Evolutionary conservation across 2,329 filamentous ascomycete genomes (phyloP), one percentile per base, ranked within the genome.

Genomic region (Sclerotinia minor): DNA sequence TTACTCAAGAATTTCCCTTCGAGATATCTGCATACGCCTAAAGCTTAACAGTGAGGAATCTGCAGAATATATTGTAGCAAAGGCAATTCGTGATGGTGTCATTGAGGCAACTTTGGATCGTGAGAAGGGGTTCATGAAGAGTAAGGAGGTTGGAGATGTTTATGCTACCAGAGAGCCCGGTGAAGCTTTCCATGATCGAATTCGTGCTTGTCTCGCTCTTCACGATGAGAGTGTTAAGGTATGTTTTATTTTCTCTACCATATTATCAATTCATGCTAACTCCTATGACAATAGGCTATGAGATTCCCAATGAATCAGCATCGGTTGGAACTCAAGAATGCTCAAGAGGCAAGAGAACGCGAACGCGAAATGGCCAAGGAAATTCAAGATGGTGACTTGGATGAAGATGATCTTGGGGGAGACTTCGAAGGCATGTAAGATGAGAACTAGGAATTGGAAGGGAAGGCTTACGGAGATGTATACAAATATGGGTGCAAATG

Each of bases 271-370:
- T 29, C 29, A 57, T 52, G 21, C 61, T 70, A 63, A 70, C 29
- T n/a, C 8, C 17, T 52, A 55, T 26, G 21, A 38, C 3, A 8
- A 49, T 58, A 94, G 92, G 94, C 95, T 35, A 99, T 99, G 95
- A 89, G 95, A 67, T 99, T 98, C 81, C 95, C 95, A 2, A 98
- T 98, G 94, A 97, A 99, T 83, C 95, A 98, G 80, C 95, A 99
- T 81, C 88, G 95, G 24, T 84, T 98, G 67, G 95, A 99, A 81
- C 85, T 99, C 67, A 98, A 97, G 86, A 98, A 96, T 76, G 95
- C 95, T 0, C 94, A 98, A 80, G 96, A 99, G 81, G 95, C 95
- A n/a, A 87, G 95, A 63, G 95, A 99, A 79, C 87, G 95, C 26
- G 95, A 99, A 83, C 87, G 95, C 24, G 95, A 99, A 81, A 88